Evolutionary conservation across 192 early-diverging fungal genomes (phyloP), one percentile per base, ranked within the genome.

Genomic region (Gigaspora rosea): DNA sequence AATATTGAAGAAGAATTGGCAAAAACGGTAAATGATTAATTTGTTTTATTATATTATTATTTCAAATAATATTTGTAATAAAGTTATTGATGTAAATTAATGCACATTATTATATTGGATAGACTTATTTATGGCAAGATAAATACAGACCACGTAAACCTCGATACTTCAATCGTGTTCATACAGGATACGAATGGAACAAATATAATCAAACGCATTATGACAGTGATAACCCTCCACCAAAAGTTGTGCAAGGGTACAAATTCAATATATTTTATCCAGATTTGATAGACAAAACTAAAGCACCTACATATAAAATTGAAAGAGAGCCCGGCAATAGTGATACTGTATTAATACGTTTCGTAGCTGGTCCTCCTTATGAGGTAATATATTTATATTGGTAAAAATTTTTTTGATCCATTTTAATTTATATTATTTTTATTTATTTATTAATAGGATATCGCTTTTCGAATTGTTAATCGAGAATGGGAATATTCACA

Each of bases 181-280:
- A 97, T 72, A 97, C 95, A 0, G 97, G 97, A 47, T 98, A 96
- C 77, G 96, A 98, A 82, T 99, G 97, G 97, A 99, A 98, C 89
- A 96, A 98, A 87, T 99, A 98, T 79, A 99, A 99, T 78, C 95
- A 96, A 78, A 96, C 94, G 6, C 97, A 99, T 83, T 99, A 99
- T 84, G 95, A 97, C 78, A 86, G 87, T 71, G 97, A 98, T 78
- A 99, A 99, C 65, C 97, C 97, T 11, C 97, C 97, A 54, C 97
- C 97, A 20, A 99, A 98, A 86, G 91, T 93, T 49, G 95, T 96
- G 2, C 95, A 97, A 82, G 96, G 96, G 0, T 99, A 97, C 88
- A 97, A 96, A 85, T 86, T 97, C 85, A 98, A 98, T 84, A 92
- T 99, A 52, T 99, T 98, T 81, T 99, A 97, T 80, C 97, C 96